These are phyloP conservation scores for Pascua sp. DNA, from an alignment of 1,284 basidiomycete species.

Conservation along the genomic window DNA sequence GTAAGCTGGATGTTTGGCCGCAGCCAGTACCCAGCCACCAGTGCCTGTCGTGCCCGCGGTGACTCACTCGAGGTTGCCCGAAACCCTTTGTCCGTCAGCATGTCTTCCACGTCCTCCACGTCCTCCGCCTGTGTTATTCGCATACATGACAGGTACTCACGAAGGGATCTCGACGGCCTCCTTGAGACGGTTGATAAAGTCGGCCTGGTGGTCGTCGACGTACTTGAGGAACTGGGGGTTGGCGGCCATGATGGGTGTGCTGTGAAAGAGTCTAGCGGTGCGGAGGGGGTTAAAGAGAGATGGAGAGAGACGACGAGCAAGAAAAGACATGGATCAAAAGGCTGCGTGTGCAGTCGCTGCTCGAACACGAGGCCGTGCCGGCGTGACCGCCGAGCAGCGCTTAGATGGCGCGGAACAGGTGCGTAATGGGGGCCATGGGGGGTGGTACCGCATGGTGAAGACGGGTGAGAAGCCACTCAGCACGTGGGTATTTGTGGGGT, in stretches of 20 bases:
- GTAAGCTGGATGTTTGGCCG: no score
- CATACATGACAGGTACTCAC: slow-evolving; percentile 50
- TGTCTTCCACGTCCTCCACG: background rate
- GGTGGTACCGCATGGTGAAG: no score
- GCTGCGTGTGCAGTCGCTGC: no score
- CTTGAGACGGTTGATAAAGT: slow-evolving; percentile 72
- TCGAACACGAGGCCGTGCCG: no score
- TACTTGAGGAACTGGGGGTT: slow-evolving; percentile 58
- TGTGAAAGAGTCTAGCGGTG: background rate
- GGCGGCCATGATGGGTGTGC: slow-evolving; percentile 42
- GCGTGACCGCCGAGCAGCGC: no score
- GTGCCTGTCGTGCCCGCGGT: background rate
- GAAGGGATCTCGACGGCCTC: slow-evolving; percentile 87
- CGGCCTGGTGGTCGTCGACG: slow-evolving; percentile 67
- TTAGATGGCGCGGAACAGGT: no score
- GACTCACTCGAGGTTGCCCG: slow-evolving; percentile 47
- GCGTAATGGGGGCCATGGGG: no score
- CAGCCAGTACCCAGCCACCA: background rate
- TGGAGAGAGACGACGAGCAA: background rate
- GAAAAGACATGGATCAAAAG: background rate
- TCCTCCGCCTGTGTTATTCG: background rate
- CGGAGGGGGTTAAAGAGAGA: background rate
- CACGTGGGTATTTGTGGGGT: no score
- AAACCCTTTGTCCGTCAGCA: slow-evolving; percentile 38
- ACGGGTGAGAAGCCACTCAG: no score